Evolutionary conservation across 305 asterid genomes (phyloP), one percentile per base, ranked within the genome.

Genomic region (Euphrasia arctica): DNA sequence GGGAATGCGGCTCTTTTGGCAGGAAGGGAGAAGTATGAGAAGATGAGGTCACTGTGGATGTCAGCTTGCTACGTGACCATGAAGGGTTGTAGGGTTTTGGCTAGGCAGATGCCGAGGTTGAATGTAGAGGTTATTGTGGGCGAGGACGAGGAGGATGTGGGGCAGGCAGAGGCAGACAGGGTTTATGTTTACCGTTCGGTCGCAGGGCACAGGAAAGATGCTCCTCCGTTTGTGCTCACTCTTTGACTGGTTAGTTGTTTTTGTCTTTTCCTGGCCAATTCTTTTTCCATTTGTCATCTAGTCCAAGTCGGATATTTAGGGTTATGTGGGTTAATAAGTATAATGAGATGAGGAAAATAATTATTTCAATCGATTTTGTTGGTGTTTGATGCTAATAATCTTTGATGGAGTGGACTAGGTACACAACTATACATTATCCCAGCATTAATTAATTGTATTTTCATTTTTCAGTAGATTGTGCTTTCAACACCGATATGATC

Each of bases 31-130:
- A 88, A 85, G 62, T 87, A 86, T 31, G 95, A 83, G 68, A 76
- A 66, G 69, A 91, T 91, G 95, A 67, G 96, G 69, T 91, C 95
- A 0, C 74, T 91, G 18, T 91, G 96, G 98, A 91, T 91, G 91
- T 91, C 98, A 8, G 64, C 87, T 11, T 91, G 96, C 72, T 65
- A 63, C n/a, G 85, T 91, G 34, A 88, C 90, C 1, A 70, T 86
- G 79, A 72, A 75, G 15, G 98, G 90, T 11, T 86, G 96, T 76
- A 70, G 75, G 62, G 42, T 31, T 29, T 88, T 91, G 54, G 94
- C 95, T 4, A 71, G 55, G 75, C 80, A 83, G 83, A 77, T 64
- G 83, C 94, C 95, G 1, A 75, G 91, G 67, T 70, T 91, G 80
- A 91, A 91, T 28, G 95, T 88, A 0, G 98, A 91, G 66, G 95